A percentile compares a stretch with the other conserved stretches of the same genome.
Conservation (phyloP, 83 land plant genomes). For the Thuja plicata region DNA sequence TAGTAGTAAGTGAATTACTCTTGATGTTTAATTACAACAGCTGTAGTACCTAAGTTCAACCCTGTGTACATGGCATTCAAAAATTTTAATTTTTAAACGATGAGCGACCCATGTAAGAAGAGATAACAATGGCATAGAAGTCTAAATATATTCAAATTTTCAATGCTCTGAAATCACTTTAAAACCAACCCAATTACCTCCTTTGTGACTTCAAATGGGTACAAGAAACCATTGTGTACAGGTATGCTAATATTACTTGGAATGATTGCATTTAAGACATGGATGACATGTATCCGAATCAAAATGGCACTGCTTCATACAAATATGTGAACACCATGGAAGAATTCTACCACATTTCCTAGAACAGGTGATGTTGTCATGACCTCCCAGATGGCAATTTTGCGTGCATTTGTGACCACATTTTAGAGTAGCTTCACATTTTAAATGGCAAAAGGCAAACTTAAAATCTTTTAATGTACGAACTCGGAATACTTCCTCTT, state of each 20-base stretch:
- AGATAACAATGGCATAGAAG: not conserved
- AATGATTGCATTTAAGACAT: not conserved
- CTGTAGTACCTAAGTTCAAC: not conserved
- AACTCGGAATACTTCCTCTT: conserved; percentile 12
- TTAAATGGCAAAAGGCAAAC: conserved; percentile 3
- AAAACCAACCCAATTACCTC: not conserved
- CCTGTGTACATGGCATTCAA: not conserved
- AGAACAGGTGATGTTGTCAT: conserved; percentile 7
- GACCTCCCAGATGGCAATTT: conserved; percentile 23
- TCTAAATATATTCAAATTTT: not conserved
- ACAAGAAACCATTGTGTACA: not conserved
- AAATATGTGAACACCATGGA: conserved; percentile 16
- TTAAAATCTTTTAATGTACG: conserved; percentile 16
- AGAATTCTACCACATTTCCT: conserved; percentile 8
- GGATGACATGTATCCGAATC: conserved; percentile 6
- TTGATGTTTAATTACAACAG: not conserved
- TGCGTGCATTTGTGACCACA: conserved; percentile 27
- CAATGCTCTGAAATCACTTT: not conserved
- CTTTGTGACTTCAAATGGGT: not conserved
- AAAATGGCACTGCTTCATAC: conserved; percentile 17
- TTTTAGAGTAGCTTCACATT: conserved; percentile 14
- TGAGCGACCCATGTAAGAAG: not conserved
- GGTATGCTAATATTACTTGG: not conserved
- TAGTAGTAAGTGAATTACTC: not conserved
- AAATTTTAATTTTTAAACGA: not conserved